Evolutionary conservation across 352 stramenopile genomes (phyloP), one percentile per base, ranked within the genome.

Genomic region (Phytophthora cryptogea): DNA sequence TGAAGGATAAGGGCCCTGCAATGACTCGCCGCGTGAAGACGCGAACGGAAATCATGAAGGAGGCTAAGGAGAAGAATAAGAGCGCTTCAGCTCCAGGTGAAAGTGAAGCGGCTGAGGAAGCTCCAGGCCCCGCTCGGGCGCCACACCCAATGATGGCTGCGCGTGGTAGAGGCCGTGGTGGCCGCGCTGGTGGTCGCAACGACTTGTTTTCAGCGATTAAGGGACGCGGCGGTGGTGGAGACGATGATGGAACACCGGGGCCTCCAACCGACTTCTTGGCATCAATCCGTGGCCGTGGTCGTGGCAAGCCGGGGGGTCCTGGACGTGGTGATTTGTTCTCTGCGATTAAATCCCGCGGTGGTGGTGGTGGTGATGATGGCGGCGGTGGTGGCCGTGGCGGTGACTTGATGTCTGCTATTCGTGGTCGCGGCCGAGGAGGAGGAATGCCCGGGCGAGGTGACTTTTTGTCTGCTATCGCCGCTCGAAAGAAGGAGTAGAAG

Each of bases 41-140:
- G 8, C 74, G 86, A 40, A 70, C 59, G 1, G 83, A 94, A 14
- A 86, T 95, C 43, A 66, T 92, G 60, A 95, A 95, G 66, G 84
- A 95, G 48, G 82, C 84, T 3, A 95, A 95, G 72, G 86, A 95
- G 39, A 90, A 92, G 66, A 90, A 92, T 50, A 53, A 61, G 30
- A 64, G 41, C 39, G 46, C 53, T 53, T 27, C 63, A 39, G 45
- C 63, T 37, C 57, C 61, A 26, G 80, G 74, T n/a, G 69, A 68
- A 42, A 83, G 84, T 44, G 58, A 72, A 35, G 77, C 68, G 27
- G 79, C 62, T 14, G 68, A 63, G 39, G 68, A 73, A 58, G 52
- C 48, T 32, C 58, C 49, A 59, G 68, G 39, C 9, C 55, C 59
- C 23, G 64, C 42, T 36, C 72, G 72, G 39, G 65, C 76, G n/a